phyloP scores from a whole-genome alignment of 306 rosid species.

The Parietaria judaica region DNA sequence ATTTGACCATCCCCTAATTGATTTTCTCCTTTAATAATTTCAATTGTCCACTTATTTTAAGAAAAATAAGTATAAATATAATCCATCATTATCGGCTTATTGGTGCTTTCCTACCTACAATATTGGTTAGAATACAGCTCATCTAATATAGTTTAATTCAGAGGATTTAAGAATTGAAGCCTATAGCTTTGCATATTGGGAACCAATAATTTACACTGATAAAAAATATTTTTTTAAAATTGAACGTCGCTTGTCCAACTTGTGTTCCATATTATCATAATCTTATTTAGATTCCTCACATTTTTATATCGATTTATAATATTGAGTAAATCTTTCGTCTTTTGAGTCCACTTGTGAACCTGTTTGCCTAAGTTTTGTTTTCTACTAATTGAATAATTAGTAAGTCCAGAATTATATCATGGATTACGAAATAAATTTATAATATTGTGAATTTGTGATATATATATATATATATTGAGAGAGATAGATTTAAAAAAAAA shows the following conservation, averaged over 20 bases:
- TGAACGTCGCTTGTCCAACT: conserved; percentile 5
- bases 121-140: conserved; percentile 28
- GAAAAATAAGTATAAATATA: not conserved
- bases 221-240: not conserved
- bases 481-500: no score
- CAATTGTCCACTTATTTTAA: not conserved
- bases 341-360: no score
- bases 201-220: no score
- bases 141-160: conserved; percentile 17
- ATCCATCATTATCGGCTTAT: conserved; percentile 14
- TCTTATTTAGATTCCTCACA: conserved; percentile 2
- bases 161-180: not conserved
- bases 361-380: no score
- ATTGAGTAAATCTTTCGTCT: not conserved
- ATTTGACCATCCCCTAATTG: conserved; percentile 19
- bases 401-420: no score
- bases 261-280: conserved; percentile 7
- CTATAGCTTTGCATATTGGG: not conserved
- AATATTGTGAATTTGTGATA: no score
- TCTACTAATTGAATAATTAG: no score
- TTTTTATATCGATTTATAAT: not conserved
- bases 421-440: no score
- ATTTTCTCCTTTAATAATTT: not conserved
- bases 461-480: no score
- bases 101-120: conserved; percentile 18